These are phyloP conservation scores for Globisporangium alternatum DNA, from an alignment of 352 stramenopile species.

Conservation along the genomic window DNA sequence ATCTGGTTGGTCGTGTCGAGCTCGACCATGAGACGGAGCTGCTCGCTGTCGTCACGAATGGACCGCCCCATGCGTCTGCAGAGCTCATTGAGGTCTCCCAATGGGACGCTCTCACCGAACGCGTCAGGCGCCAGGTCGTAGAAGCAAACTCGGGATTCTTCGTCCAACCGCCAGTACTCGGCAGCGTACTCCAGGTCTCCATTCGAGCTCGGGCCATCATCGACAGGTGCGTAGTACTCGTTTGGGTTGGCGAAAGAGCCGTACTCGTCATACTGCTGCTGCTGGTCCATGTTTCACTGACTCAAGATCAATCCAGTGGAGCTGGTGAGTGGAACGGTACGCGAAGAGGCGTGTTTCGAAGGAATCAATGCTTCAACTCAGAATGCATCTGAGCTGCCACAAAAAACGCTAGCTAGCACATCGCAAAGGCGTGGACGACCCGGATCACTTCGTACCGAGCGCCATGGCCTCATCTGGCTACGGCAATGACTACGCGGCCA, in stretches of 20 bases:
- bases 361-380: too few relatives aligned
- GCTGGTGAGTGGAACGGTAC: too few relatives aligned
- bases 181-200: conserved; percentile 19
- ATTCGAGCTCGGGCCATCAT: not conserved
- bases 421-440: too few relatives aligned
- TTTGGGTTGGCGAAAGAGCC: not conserved
- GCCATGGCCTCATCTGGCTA: too few relatives aligned
- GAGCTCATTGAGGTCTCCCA: conserved; percentile 47
- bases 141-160: conserved; percentile 36
- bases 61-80: conserved; percentile 37
- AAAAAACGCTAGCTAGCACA: too few relatives aligned
- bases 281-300: not conserved
- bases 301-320: too few relatives aligned
- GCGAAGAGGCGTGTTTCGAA: too few relatives aligned
- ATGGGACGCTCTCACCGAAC: conserved; percentile 29
- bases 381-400: too few relatives aligned
- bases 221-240: conserved; percentile 12
- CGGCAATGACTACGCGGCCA: too few relatives aligned
- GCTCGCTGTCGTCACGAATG: conserved; percentile 42
- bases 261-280: not conserved
- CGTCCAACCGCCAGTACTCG: conserved; percentile 55
- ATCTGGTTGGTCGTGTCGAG: conserved; percentile 65
- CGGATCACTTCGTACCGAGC: too few relatives aligned
- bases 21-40: conserved; percentile 40
- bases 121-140: conserved; percentile 31